Conservation (phyloP, 306 rosid genomes). For the Urtica urens region DNA sequence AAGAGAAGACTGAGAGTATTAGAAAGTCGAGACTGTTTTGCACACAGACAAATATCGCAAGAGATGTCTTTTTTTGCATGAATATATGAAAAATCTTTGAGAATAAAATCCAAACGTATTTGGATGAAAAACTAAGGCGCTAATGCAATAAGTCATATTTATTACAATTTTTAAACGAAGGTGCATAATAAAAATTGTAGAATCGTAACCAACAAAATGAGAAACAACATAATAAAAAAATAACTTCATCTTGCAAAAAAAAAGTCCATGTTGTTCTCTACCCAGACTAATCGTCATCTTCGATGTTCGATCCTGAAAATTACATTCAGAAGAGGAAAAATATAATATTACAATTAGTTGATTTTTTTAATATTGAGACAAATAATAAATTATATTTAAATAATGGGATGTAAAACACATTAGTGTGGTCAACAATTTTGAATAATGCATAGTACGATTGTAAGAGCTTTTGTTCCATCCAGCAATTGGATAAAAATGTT, state of each 20-base stretch:
- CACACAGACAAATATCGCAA: neutral
- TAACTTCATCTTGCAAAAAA: neutral
- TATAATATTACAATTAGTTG: slow-evolving; percentile 3
- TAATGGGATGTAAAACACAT: neutral
- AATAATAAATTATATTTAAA: slow-evolving; percentile 4
- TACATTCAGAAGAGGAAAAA: neutral
- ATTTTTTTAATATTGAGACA: slow-evolving; percentile 2
- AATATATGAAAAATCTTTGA: neutral
- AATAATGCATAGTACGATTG: neutral
- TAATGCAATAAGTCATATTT: slow-evolving; percentile 5
- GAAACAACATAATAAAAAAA: too few species aligned
- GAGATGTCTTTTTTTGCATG: neutral
- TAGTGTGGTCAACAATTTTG: neutral
- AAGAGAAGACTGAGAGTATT: neutral
- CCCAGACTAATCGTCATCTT: slow-evolving; percentile 2
- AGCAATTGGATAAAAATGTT: slow-evolving; percentile 2
- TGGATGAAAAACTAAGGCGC: slow-evolving; percentile 1
- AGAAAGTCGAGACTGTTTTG: slow-evolving; percentile 1
- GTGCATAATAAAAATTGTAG: neutral
- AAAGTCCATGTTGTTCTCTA: neutral
- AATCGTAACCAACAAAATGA: too few species aligned
- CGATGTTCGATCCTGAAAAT: slow-evolving; percentile 4
- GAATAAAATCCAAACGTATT: neutral
- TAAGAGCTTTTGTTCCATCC: neutral
- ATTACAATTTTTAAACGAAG: slow-evolving; percentile 1